phyloP scores from a whole-genome alignment of 495 filamentous ascomycete species.

The Penicillium diatomitis region DNA sequence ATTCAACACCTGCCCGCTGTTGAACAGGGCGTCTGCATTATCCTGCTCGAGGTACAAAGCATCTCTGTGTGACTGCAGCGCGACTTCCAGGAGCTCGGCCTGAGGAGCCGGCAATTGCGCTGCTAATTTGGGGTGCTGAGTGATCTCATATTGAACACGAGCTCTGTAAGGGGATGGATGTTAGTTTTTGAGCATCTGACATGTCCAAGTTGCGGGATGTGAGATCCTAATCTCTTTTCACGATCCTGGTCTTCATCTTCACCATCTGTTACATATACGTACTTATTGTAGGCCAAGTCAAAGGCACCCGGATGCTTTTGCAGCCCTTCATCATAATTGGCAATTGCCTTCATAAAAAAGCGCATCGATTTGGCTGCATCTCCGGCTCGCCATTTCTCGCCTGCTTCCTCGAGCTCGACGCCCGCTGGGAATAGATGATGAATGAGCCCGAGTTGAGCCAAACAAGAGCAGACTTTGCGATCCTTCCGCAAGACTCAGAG shows the following conservation, averaged over 20 bases:
- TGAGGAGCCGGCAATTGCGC: conserved; percentile 43
- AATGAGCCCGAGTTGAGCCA: neutral
- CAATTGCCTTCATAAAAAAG: conserved; percentile 59
- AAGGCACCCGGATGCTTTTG: conserved; percentile 47
- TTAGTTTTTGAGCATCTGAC: neutral
- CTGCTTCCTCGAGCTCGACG: conserved; percentile 58
- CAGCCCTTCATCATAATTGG: conserved; percentile 53
- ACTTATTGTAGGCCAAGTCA: conserved; percentile 71
- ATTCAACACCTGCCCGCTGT: conserved; percentile 57
- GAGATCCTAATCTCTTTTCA: too few relatives aligned
- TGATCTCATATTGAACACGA: conserved; percentile 55
- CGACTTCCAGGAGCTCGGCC: conserved; percentile 42
- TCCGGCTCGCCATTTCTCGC: conserved; percentile 66
- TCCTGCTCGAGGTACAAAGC: conserved; percentile 49
- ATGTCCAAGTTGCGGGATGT: neutral
- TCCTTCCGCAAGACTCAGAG: too few relatives aligned
- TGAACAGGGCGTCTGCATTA: conserved; percentile 59
- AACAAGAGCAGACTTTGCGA: too few relatives aligned
- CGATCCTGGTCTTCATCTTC: neutral
- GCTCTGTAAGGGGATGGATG: conserved; percentile 32
- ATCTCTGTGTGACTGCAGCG: conserved; percentile 51
- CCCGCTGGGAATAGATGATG: conserved; percentile 34
- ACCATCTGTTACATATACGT: conserved; percentile 8
- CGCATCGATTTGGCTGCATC: conserved; percentile 60
- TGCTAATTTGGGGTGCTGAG: conserved; percentile 49